Conservation (phyloP, 2,329 filamentous ascomycete species). For the Xylariales sp. region DNA sequence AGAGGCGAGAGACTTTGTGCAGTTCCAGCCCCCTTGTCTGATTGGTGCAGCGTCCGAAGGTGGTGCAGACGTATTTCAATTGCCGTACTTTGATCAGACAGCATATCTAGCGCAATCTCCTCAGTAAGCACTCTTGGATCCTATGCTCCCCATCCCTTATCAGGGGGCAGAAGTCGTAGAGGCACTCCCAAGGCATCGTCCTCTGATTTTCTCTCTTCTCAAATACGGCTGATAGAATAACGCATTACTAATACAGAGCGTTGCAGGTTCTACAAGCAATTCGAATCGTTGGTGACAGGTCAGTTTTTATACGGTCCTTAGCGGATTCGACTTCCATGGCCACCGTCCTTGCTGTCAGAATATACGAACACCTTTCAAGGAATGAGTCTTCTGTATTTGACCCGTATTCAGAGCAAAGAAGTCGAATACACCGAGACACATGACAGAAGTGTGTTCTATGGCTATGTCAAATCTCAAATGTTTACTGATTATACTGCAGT, state of each 20-base stretch:
- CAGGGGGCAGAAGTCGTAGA: too few species aligned
- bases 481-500: constrained; percentile 35
- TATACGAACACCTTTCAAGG: too few species aligned
- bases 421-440: constrained; percentile 76
- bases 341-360: too few species aligned
- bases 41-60: constrained; percentile 90
- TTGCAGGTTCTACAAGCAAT: constrained; percentile 89
- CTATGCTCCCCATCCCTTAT: too few species aligned
- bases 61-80: constrained; percentile 83
- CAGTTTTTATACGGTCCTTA: too few species aligned
- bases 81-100: constrained; percentile 83
- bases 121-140: too few species aligned
- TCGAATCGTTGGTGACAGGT: constrained; percentile 72
- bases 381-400: constrained; percentile 66
- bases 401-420: constrained; percentile 85
- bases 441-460: constrained; percentile 59
- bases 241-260: too few species aligned
- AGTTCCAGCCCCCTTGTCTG: constrained; percentile 85
- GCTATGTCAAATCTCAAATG: background rate
- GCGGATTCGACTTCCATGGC: too few species aligned
- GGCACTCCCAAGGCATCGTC: too few species aligned
- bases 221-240: too few species aligned
- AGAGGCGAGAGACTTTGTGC: constrained; percentile 66
- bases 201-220: too few species aligned
- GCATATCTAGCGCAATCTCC: constrained; percentile 78